A percentile compares a stretch with the other conserved stretches of the same genome.
Conservation (phyloP, 768 basidiomycete genomes). For the Trametes punicea region DNA sequence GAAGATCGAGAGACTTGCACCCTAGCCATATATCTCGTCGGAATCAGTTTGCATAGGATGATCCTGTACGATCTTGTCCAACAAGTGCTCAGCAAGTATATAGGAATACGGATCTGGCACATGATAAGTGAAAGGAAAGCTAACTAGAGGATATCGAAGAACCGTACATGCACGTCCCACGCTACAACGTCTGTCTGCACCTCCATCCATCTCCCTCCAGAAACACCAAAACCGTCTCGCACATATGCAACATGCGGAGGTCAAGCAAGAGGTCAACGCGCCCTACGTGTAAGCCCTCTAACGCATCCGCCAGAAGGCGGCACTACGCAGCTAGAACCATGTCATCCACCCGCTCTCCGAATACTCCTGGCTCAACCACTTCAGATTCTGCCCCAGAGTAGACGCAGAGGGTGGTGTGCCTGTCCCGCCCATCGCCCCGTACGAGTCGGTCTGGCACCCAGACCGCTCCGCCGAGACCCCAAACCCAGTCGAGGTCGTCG, state of each 20-base stretch:
- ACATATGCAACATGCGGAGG: background rate
- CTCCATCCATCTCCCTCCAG: background rate
- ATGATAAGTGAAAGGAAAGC: no score
- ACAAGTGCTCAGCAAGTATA: background rate
- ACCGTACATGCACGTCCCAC: background rate
- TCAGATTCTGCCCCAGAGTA: conserved; percentile 10
- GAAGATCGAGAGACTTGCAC: conserved; percentile 78
- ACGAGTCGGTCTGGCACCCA: conserved; percentile 12
- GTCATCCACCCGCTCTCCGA: conserved; percentile 30
- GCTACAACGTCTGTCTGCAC: no score
- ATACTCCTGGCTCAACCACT: conserved; percentile 23
- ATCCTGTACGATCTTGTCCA: background rate
- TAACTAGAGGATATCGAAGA: background rate
- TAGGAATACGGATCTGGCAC: background rate
- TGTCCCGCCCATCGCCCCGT: background rate
- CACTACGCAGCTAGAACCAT: conserved; percentile 21
- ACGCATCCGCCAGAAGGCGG: background rate
- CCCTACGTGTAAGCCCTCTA: background rate
- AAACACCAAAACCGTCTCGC: background rate
- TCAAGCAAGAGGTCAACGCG: no score
- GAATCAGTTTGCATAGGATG: background rate
- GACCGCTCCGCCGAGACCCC: conserved; percentile 18
- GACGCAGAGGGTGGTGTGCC: background rate
- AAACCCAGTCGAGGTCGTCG: conserved; percentile 12
- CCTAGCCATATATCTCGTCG: conserved; percentile 26